Percentiles rank a stretch among this genome's conserved stretches.
Conservation (phyloP, 164 flowering plant genomes). For the Aristolochia californica region DNA sequence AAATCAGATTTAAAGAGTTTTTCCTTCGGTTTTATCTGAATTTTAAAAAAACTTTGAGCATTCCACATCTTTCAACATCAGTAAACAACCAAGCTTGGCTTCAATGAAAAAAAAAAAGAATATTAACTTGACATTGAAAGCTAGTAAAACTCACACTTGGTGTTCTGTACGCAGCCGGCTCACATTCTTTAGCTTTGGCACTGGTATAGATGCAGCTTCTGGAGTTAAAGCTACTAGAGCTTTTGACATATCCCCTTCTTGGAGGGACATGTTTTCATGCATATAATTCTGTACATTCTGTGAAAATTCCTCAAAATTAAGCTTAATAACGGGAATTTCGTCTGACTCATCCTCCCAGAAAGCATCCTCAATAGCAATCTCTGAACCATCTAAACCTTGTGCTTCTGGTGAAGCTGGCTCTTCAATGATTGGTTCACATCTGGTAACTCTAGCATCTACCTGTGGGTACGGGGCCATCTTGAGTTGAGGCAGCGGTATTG, state of each 20-base stretch:
- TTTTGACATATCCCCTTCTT: slow-evolving; percentile 66
- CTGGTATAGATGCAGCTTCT: slow-evolving; percentile 51
- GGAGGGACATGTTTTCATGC: slow-evolving; percentile 54
- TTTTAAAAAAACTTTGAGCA: too few species aligned
- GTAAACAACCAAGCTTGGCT: too few species aligned
- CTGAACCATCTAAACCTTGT: slow-evolving; percentile 27
- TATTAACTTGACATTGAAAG: background rate
- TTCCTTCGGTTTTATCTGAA: too few species aligned
- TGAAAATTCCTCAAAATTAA: slow-evolving; percentile 58
- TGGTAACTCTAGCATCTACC: slow-evolving; percentile 4
- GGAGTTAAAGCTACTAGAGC: slow-evolving; percentile 49
- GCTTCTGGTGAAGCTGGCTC: slow-evolving; percentile 72
- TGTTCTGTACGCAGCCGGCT: slow-evolving; percentile 68
- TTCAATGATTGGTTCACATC: slow-evolving; percentile 56
- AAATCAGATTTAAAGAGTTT: too few species aligned
- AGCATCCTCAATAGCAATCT: slow-evolving; percentile 62
- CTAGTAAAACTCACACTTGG: slow-evolving; percentile 25
- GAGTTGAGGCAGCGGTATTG: slow-evolving; percentile 25
- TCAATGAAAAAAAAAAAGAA: too few species aligned
- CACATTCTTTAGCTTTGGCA: slow-evolving; percentile 47
- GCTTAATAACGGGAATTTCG: slow-evolving; percentile 81
- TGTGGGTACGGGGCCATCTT: slow-evolving; percentile 14
- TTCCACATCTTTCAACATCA: too few species aligned
- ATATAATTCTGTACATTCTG: slow-evolving; percentile 54
- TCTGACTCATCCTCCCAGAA: slow-evolving; percentile 47